Conservation (phyloP, 2,329 filamentous ascomycete genomes). For the Exophiala aquamarina region DNA sequence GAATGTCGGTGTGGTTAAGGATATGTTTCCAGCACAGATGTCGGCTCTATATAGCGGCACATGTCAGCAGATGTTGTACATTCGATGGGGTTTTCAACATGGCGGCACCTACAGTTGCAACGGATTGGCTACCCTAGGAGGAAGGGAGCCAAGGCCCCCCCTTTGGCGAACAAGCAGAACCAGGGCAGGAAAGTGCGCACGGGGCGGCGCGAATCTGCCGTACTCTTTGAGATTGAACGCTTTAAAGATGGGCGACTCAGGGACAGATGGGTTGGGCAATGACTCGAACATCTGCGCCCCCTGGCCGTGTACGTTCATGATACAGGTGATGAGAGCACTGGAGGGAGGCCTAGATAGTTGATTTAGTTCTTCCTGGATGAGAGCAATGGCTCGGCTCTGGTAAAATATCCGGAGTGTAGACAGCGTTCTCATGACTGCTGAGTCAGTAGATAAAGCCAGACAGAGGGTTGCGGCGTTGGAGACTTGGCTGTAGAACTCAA, state of each 20-base stretch:
- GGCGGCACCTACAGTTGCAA: conserved; percentile 1
- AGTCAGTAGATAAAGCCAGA: conserved; percentile 1
- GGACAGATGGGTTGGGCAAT: not conserved
- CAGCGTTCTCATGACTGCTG: not conserved
- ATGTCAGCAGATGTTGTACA: not conserved
- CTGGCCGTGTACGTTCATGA: conserved; percentile 7
- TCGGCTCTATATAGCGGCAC: not conserved
- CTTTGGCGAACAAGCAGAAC: conserved; percentile 2
- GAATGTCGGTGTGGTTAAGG: conserved; percentile 1
- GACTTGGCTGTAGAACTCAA: conserved; percentile 3
- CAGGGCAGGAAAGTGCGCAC: conserved; percentile 2
- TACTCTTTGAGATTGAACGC: conserved; percentile 5
- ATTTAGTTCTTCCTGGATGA: conserved; percentile 3
- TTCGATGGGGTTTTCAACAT: not conserved
- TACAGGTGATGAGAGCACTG: not conserved
- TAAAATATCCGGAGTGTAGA: not conserved
- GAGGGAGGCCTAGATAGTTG: conserved; percentile 1
- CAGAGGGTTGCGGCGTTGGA: conserved; percentile 5
- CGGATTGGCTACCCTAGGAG: conserved; percentile 4
- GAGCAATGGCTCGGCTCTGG: not conserved
- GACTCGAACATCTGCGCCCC: not conserved
- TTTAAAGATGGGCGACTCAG: conserved; percentile 4
- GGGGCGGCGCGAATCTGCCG: conserved; percentile 1
- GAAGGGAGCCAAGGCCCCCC: conserved; percentile 3
- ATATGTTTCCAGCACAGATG: not conserved